A percentile compares a stretch with the other conserved stretches of the same genome.
These are phyloP conservation scores for Syzygium jambos DNA, from an alignment of 345 rosid genomes.

Conservation along the genomic window DNA sequence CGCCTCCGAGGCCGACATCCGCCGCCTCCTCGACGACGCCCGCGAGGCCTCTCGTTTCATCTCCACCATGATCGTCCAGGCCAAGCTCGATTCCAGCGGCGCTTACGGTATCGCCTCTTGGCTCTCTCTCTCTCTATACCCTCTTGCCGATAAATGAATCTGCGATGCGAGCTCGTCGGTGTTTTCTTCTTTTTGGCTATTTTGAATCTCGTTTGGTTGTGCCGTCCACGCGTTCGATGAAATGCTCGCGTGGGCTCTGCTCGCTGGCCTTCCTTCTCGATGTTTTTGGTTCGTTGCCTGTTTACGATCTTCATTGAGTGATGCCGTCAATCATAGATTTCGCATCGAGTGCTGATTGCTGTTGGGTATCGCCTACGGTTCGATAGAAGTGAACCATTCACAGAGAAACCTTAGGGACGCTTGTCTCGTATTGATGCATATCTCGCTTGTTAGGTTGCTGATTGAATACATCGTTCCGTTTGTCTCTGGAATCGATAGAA, in stretches of 20 bases:
- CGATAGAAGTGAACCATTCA: no score
- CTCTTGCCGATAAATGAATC: background rate
- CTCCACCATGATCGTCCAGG: slow-evolving; percentile 90
- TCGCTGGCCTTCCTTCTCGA: no score
- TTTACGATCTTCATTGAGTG: background rate
- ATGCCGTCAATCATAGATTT: background rate
- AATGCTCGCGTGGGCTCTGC: slow-evolving; percentile 5
- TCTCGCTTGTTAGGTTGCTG: no score
- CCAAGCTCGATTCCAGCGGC: slow-evolving; percentile 81
- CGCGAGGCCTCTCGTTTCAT: slow-evolving; percentile 74
- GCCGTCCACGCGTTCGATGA: slow-evolving; percentile 27
- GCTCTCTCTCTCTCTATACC: background rate
- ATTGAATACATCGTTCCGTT: background rate
- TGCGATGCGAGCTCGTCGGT: background rate
- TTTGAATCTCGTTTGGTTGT: background rate
- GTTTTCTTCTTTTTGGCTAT: background rate
- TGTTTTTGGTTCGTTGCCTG: background rate
- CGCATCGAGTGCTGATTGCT: background rate
- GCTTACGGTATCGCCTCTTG: slow-evolving; percentile 44
- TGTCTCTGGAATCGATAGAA: background rate
- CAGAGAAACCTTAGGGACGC: no score
- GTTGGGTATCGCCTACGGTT: background rate
- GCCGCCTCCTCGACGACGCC: slow-evolving; percentile 72
- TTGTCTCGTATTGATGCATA: no score
- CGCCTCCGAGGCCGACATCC: slow-evolving; percentile 48